Percentiles rank a stretch among this genome's conserved stretches.
Conservation (phyloP, 345 rosid genomes). For the Camelina sativa region DNA sequence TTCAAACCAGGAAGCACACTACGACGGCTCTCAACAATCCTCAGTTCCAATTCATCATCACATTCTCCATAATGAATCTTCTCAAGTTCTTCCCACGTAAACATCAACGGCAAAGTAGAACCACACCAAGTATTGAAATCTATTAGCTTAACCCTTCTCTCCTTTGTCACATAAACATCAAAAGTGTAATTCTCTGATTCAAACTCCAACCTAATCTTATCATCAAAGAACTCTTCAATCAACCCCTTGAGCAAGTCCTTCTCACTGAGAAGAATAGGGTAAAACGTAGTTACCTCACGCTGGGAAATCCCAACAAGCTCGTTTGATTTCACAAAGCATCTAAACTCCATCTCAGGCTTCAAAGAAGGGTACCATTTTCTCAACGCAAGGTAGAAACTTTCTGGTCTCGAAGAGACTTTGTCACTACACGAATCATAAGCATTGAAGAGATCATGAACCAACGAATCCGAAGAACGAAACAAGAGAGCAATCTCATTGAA, state of each 20-base stretch:
- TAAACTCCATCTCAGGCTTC: conserved; percentile 77
- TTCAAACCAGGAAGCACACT: conserved; percentile 67
- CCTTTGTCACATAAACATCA: conserved; percentile 66
- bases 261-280: conserved; percentile 59
- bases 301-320: conserved; percentile 73
- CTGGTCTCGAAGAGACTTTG: conserved; percentile 57
- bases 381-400: conserved; percentile 73
- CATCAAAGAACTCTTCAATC: conserved; percentile 56
- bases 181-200: conserved; percentile 65
- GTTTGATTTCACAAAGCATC: conserved; percentile 63
- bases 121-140: conserved; percentile 94
- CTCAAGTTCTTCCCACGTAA: conserved; percentile 82
- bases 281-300: conserved; percentile 78
- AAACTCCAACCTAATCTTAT: conserved; percentile 51
- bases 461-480: conserved; percentile 74
- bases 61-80: conserved; percentile 32
- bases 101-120: conserved; percentile 72
- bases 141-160: conserved; percentile 59
- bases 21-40: conserved; percentile 70
- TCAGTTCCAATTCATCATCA: conserved; percentile 47
- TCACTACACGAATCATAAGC: conserved; percentile 76
- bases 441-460: conserved; percentile 73
- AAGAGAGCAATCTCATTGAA: conserved; percentile 71
- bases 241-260: conserved; percentile 44
- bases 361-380: conserved; percentile 75